Base-by-base conservation (phyloP, 2,329 filamentous ascomycete species). In the Neonectria ditissima region DNA sequence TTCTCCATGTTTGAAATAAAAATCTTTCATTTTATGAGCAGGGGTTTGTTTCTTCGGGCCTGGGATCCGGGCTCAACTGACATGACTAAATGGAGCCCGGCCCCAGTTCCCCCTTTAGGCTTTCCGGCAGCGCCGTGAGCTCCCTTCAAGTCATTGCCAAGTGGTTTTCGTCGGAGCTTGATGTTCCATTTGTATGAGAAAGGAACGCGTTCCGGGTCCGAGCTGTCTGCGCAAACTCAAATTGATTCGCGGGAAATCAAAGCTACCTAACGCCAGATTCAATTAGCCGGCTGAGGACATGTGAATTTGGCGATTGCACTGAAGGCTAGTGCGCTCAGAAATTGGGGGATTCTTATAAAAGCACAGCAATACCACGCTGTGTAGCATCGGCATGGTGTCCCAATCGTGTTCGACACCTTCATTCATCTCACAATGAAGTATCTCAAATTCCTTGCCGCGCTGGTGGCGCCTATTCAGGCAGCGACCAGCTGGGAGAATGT, bases 401-500 rank as follows among this genome's bases (percentile, higher is more conserved):
- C 47, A 20, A 7, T 14, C 5, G n/a, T 13, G 32, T 14, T 18
- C n/a, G 32, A 13, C 32, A n/a, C 26, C 20, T 5, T 3, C 16
- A 24, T 26, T 41, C 16, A 41, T 37, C 50, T 48, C 50, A 41
- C 28, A 28, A 62, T 62, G 59, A 62, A 56, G 53, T 55, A 53
- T 28, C 59, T 62, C 20, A 48, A 55, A 16, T n/a, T 62, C 18
- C 54, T 62, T 22, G 47, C 24, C n/a, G 47, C 47, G 7, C 9
- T 50, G 5, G 68, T 67, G 10, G 69, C 67, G 34, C 70, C 74
- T 11, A 70, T 71, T 28, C 69, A 69, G 43, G 78, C 77, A 34
- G 78, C 79, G 50, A 78, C 75, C 64, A 78, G 20, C 32, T 84
- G 83, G 83, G 78, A 82, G 55, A 86, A 83, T 70, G 84, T 83